Base-by-base conservation (phyloP, 1,284 basidiomycete genomes). In the Malassezia cuniculi region DNA sequence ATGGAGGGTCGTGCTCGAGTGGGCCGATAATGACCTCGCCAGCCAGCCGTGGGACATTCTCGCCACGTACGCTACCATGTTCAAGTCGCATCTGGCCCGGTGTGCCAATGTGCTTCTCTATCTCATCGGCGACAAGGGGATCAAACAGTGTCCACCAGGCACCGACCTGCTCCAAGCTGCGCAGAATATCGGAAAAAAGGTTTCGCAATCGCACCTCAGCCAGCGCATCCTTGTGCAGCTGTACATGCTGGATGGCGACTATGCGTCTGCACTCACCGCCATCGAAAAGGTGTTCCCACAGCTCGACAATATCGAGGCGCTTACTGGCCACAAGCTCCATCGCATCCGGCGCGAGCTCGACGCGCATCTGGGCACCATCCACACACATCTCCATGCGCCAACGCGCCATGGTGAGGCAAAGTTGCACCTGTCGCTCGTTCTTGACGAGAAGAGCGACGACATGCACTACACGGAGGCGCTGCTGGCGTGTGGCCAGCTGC, bases 331-430 rank as follows among this genome's bases (percentile, higher is more conserved):
- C 38, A 75, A 77, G 34, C 74, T 78, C 1, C 75, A 81, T 1
- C 81, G 85, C 52, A 76, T 72, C 28, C 81, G 80, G 0, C 67
- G 86, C 16, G 73, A 74, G 33, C 71, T 86, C 60, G 76, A 81
- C 37, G 71, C 76, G 6, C 71, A 74, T 5, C 72, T 86, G 10
- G 77, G 77, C 1, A 79, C 75, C 0, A 79, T 83, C 3, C 73
- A 93, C 12, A 82, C 87, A 1, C 81, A 93, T 52, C 73, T 82
- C 37, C 84, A 79, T 67, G 79, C 89, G 8, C 90, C 90, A 0
- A 86, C 87, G 57, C 80, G 94, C 56, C 90, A 97, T 63, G 56
- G 71, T 10, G 78, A 80, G 30, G 89, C 90, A 1, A 70, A 80
- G 20, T 70, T 75, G 10, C 73, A 90, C 5, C 72, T 90, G 18